Base-by-base conservation (phyloP, 768 basidiomycete genomes). In the Stropharia rugosoannulata region DNA sequence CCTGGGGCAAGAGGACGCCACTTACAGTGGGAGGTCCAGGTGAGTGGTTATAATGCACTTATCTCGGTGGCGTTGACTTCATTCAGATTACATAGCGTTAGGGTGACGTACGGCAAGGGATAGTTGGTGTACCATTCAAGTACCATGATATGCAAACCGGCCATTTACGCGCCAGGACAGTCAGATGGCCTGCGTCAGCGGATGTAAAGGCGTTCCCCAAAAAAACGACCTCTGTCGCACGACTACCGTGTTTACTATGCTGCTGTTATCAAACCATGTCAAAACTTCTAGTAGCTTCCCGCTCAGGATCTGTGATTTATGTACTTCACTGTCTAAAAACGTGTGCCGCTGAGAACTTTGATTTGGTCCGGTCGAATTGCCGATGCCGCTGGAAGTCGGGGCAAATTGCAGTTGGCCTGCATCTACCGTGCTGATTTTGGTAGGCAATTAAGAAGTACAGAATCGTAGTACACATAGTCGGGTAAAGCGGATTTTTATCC, bases 1-100 rank as follows among this genome's bases (percentile, higher is more conserved):
- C 73, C 19, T 86, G 84, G 84, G 78, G 74, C 8, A 71, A 70
- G 18, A 74, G 80, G 11, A 65, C 69, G 19, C 45, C 54, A 8
- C 55, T 70, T 59, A 54, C 58, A 8, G 75, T 81, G 22, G 75
- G 75, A 40, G 72, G 68, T 11, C 75, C 70, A 55, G 60, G 49
- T 60, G 51, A 55, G 43, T 41, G 18, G 40, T 36, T 19, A n/a
- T 29, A 32, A 27, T 13, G 11, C 12, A 22, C 38, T 41, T 41
- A 11, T 37, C 4, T 18, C 3, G 11, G 16, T 12, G 47, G 8
- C 10, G 35, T 12, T 37, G 25, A 37, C 47, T 36, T 47, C 18
- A 36, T 35, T 37, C 27, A 37, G 32, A 49, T 37, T 37, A 29
- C 16, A 29, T 9, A 36, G 29, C 9, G 29, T 10, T 32, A 7